These are phyloP conservation scores for Xylaria polymorpha DNA, from an alignment of 2,329 filamentous ascomycete genomes.

Conservation along the genomic window DNA sequence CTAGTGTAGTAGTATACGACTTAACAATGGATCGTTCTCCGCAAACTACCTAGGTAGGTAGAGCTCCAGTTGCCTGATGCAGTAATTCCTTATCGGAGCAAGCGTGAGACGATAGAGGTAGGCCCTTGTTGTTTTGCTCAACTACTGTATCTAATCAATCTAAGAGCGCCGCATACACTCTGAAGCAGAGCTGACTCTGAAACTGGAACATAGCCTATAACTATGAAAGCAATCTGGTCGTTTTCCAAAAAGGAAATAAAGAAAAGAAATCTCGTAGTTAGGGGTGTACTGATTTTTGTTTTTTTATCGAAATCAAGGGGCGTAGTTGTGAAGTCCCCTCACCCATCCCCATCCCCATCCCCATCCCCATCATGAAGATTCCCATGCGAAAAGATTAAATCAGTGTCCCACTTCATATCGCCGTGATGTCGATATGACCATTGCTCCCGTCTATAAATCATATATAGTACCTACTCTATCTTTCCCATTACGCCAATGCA, in stretches of 20 bases:
- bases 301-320: too few relatives aligned
- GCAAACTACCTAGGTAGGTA: too few relatives aligned
- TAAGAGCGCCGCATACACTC: not conserved
- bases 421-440: slow-evolving; percentile 4
- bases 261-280: too few relatives aligned
- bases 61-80: slow-evolving; percentile 34
- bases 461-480: not conserved
- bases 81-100: slow-evolving; percentile 35
- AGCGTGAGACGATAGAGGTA: slow-evolving; percentile 16
- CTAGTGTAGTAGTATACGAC: not conserved
- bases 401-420: not conserved
- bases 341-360: too few relatives aligned
- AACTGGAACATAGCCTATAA: not conserved
- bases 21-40: slow-evolving; percentile 22
- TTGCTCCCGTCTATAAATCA: not conserved
- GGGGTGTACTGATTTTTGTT: too few relatives aligned
- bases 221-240: too few relatives aligned
- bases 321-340: not conserved
- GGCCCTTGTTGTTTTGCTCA: not conserved
- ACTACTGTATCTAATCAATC: not conserved
- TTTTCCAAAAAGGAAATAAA: not conserved
- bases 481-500: slow-evolving; percentile 4
- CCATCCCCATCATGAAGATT: not conserved
- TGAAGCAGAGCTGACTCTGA: not conserved
- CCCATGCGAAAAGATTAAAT: not conserved